A percentile compares a stretch with the other conserved stretches of the same genome.
Conservation (phyloP, 495 filamentous ascomycete genomes). For the Chaetomidium leptoderma region DNA sequence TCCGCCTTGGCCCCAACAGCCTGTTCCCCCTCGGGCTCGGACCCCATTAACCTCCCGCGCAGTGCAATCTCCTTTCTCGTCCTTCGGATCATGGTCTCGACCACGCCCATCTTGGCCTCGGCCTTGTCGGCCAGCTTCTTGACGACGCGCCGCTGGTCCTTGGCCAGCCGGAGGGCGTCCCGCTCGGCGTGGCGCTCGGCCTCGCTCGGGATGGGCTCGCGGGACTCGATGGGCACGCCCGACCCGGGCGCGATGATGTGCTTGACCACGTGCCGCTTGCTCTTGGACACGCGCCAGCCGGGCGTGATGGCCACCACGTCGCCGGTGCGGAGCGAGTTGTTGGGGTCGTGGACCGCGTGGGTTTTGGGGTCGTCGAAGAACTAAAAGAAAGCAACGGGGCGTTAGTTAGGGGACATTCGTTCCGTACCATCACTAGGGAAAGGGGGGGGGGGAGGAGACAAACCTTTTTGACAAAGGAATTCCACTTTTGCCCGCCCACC, state of each 20-base stretch:
- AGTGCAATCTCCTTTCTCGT: constrained; percentile 18
- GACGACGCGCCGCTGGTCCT: constrained; percentile 46
- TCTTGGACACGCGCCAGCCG: constrained; percentile 58
- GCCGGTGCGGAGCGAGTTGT: constrained; percentile 65
- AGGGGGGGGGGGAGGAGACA: constrained; percentile 3
- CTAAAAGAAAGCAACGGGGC: constrained; percentile 22
- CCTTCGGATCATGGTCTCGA: constrained; percentile 13
- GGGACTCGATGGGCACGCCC: constrained; percentile 55
- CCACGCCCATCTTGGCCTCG: constrained; percentile 15
- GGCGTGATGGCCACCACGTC: constrained; percentile 76
- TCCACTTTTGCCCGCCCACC: constrained; percentile 57
- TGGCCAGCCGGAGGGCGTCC: constrained; percentile 45
- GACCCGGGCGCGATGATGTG: constrained; percentile 67
- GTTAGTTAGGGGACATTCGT: background rate
- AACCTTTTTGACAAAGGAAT: constrained; percentile 56
- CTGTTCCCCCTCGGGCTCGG: background rate
- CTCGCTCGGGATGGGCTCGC: constrained; percentile 60
- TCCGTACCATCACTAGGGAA: constrained; percentile 8
- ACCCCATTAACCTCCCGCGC: constrained; percentile 12
- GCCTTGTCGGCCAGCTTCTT: constrained; percentile 7
- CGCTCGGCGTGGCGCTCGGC: constrained; percentile 55
- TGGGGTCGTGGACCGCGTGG: constrained; percentile 70
- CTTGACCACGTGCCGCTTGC: constrained; percentile 72
- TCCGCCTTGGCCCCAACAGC: background rate
- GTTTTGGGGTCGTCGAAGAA: constrained; percentile 45